Percentiles rank a stretch among this genome's conserved stretches.
Evolutionary conservation across 129 eudicot genomes (phyloP).

Genomic region (Flaveria robusta): DNA sequence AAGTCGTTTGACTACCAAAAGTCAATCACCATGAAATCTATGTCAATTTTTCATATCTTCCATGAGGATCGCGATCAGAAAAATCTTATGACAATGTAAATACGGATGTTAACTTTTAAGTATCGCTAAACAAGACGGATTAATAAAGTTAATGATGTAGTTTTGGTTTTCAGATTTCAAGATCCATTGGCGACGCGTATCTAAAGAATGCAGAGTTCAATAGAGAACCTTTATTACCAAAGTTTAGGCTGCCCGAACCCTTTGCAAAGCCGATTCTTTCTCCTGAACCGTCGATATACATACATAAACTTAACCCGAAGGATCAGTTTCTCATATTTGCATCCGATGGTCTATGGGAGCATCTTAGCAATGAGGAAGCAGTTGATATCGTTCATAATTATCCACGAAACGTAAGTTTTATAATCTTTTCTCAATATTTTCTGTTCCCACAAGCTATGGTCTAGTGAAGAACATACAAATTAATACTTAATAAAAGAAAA

Average conservation of each 20-base stretch:
- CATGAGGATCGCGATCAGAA: not conserved
- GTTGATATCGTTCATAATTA: constrained; percentile 70
- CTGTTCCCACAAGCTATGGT: not conserved
- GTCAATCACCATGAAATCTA: constrained; percentile 21
- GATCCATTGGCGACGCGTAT: constrained; percentile 89
- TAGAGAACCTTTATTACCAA: constrained; percentile 70
- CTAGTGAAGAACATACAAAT: not conserved
- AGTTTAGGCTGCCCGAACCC: constrained; percentile 64
- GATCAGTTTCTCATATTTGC: constrained; percentile 91
- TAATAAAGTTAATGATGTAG: not conserved
- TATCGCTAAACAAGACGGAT: not conserved
- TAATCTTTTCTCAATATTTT: not conserved
- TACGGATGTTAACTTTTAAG: not conserved
- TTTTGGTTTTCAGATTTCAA: constrained; percentile 62
- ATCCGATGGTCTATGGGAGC: constrained; percentile 98
- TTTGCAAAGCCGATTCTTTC: constrained; percentile 66
- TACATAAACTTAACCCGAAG: constrained; percentile 68
- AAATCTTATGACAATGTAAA: not conserved
- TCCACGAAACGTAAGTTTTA: constrained; percentile 68
- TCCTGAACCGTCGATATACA: constrained; percentile 73
- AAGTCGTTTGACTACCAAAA: constrained; percentile 9
- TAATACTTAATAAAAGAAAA: not conserved
- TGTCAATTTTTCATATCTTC: not conserved
- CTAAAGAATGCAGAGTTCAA: constrained; percentile 87
- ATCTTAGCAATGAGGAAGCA: constrained; percentile 88